Percentiles rank a stretch among this genome's conserved stretches.
These are phyloP conservation scores for Caryopteris hybrid DNA, from an alignment of 305 asterid species.

Conservation along the genomic window DNA sequence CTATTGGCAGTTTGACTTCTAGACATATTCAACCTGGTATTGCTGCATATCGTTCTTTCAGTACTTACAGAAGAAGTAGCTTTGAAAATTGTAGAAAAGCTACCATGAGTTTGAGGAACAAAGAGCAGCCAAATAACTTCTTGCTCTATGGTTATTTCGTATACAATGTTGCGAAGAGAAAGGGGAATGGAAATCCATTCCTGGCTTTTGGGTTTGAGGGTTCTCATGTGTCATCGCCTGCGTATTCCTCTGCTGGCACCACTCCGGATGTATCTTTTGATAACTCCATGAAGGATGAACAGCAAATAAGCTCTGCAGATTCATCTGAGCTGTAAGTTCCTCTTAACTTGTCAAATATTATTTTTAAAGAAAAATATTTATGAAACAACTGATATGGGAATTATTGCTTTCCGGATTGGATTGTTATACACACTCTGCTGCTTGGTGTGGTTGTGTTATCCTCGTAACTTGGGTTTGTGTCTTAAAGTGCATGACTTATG, in stretches of 20 bases:
- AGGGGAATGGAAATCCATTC: conserved; percentile 35
- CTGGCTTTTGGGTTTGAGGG: conserved; percentile 52
- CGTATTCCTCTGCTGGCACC: conserved; percentile 54
- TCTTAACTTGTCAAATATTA: neutral
- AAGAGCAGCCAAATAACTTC: conserved; percentile 63
- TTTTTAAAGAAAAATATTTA: neutral
- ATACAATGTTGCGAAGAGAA: conserved; percentile 56
- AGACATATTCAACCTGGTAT: conserved; percentile 31
- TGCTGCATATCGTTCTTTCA: conserved; percentile 36
- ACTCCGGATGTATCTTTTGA: conserved; percentile 62
- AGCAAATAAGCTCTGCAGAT: conserved; percentile 49
- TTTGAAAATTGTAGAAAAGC: conserved; percentile 42
- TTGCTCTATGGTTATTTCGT: conserved; percentile 61
- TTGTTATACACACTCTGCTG: neutral
- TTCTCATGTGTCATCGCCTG: conserved; percentile 48
- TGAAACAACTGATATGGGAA: neutral
- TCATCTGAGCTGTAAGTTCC: conserved; percentile 63
- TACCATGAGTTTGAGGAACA: conserved; percentile 64
- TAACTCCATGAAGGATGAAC: conserved; percentile 44
- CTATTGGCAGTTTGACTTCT: conserved; percentile 29
- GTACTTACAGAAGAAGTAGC: conserved; percentile 35
- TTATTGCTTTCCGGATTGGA: neutral
- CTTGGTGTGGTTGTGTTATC: neutral
- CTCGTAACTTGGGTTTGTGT: neutral
- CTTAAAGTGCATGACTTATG: neutral